Percentiles rank a stretch among this genome's conserved stretches.
Evolutionary conservation across 306 rosid genomes (phyloP).

Genomic region (Ammopiptanthus mongolicus): DNA sequence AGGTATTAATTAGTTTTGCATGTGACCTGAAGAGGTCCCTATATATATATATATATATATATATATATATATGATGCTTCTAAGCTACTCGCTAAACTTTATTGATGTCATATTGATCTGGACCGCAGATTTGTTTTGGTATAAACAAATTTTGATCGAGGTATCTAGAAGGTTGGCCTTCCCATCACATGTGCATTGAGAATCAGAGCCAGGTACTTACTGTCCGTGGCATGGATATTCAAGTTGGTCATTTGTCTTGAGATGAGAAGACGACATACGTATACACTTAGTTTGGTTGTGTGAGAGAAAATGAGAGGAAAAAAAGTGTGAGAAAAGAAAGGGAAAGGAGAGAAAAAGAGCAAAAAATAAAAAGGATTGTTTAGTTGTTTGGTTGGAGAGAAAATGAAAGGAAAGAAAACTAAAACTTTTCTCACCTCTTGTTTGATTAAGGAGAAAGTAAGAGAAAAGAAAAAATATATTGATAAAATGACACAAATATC

Average conservation of each 20-base stretch:
- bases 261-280: neutral
- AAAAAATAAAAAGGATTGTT: no score
- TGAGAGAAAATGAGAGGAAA: no score
- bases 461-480: no score
- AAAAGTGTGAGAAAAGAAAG: no score
- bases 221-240: neutral
- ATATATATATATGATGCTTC: neutral
- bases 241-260: neutral
- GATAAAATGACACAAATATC: no score
- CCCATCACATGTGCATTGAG: conserved; percentile 14
- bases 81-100: conserved; percentile 14
- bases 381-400: no score
- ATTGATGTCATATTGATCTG: conserved; percentile 22
- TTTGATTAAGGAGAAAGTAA: no score
- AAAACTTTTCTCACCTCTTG: no score
- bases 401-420: no score
- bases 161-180: neutral
- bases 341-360: no score
- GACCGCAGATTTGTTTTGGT: conserved; percentile 16
- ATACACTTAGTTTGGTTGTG: no score
- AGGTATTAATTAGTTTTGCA: conserved; percentile 28
- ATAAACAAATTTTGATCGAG: neutral
- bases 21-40: conserved; percentile 40
- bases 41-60: neutral
- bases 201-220: conserved; percentile 8